A percentile compares a stretch with the other conserved stretches of the same genome.
phyloP scores from a whole-genome alignment of 1,284 basidiomycete species.

The Vanrija sp. region DNA sequence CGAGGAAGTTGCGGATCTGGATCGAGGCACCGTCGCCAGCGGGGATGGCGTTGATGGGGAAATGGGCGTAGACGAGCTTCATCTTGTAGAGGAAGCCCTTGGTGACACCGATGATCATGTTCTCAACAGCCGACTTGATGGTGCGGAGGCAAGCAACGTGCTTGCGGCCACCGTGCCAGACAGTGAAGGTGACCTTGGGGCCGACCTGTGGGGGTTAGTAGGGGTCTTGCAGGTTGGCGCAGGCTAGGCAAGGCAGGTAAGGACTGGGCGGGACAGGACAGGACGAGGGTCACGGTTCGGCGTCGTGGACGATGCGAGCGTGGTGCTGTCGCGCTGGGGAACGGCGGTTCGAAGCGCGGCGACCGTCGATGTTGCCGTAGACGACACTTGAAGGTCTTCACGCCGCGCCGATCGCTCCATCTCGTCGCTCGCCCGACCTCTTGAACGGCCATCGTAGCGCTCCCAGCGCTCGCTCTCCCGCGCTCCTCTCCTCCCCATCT shows the following conservation, averaged over 20 bases:
- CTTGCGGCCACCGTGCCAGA: constrained; percentile 98
- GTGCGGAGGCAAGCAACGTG: constrained; percentile 98
- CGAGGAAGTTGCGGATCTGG: constrained; percentile 95
- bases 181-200: constrained; percentile 81
- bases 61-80: constrained; percentile 98
- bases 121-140: constrained; percentile 88
- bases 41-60: constrained; percentile 99
- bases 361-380: too few relatives aligned
- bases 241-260: too few relatives aligned
- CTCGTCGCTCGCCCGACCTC: too few relatives aligned
- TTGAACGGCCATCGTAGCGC: too few relatives aligned
- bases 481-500: background rate
- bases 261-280: too few relatives aligned
- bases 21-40: constrained; percentile 70
- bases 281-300: too few relatives aligned
- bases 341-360: too few relatives aligned
- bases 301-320: too few relatives aligned
- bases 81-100: constrained; percentile 99
- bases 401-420: too few relatives aligned
- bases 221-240: too few relatives aligned
- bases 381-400: too few relatives aligned
- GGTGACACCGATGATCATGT: constrained; percentile 97
- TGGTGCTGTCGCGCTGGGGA: too few relatives aligned
- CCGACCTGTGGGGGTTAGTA: constrained; percentile 28
- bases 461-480: background rate